Evolutionary conservation across 805 yeast species (phyloP).

Genomic region (Lachancea fermentati): DNA sequence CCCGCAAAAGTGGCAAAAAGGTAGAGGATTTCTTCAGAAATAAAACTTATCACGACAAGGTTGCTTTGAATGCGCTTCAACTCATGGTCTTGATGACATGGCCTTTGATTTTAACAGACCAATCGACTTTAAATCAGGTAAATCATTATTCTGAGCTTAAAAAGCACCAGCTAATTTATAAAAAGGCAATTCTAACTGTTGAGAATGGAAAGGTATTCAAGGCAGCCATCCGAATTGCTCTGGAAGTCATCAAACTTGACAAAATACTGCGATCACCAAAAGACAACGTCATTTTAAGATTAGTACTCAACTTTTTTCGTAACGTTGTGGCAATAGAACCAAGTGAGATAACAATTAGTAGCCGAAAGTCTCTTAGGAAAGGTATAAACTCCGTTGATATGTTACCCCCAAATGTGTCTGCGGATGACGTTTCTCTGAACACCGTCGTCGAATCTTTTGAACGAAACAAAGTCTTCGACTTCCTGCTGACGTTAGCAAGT

Average conservation of each 20-base stretch:
- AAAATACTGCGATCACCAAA: constrained; percentile 55
- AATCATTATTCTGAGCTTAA: constrained; percentile 53
- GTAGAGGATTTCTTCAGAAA: constrained; percentile 26
- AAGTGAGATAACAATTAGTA: constrained; percentile 46
- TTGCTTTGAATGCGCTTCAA: constrained; percentile 71
- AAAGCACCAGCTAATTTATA: constrained; percentile 65
- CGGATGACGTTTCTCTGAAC: constrained; percentile 64
- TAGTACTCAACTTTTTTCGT: constrained; percentile 68
- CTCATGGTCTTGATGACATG: constrained; percentile 78
- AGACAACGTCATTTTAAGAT: constrained; percentile 66
- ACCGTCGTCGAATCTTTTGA: constrained; percentile 53
- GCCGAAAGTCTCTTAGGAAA: constrained; percentile 35
- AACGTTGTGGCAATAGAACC: constrained; percentile 79
- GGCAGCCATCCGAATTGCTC: constrained; percentile 63
- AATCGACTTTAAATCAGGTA: constrained; percentile 54
- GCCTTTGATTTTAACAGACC: constrained; percentile 67
- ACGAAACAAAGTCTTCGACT: constrained; percentile 66
- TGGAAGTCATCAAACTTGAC: constrained; percentile 50
- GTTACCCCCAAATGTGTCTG: constrained; percentile 51
- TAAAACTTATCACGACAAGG: constrained; percentile 41
- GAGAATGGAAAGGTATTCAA: constrained; percentile 57
- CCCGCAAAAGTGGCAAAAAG: constrained; percentile 10
- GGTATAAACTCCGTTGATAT: constrained; percentile 26
- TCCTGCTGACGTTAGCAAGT: constrained; percentile 65
- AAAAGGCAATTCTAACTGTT: constrained; percentile 55